These are phyloP conservation scores for Phytophthora crassamura DNA, from an alignment of 352 stramenopile genomes.

Conservation along the genomic window DNA sequence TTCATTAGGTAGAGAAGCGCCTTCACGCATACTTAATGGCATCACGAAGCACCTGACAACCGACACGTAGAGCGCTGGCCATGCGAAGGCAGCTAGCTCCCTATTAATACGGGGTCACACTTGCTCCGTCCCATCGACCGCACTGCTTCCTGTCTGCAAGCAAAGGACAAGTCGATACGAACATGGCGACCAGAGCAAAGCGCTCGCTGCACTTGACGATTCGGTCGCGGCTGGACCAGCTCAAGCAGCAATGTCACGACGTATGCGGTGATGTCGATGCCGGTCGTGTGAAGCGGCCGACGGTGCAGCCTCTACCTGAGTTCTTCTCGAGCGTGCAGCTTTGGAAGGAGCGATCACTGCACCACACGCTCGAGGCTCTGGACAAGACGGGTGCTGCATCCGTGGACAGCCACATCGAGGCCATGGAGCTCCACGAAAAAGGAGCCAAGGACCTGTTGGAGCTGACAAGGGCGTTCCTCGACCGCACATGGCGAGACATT, in stretches of 20 bases:
- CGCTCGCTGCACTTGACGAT: constrained; percentile 24
- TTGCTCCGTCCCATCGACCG: constrained; percentile 9
- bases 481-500: constrained; percentile 24
- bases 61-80: neutral
- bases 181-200: constrained; percentile 1
- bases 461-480: constrained; percentile 32
- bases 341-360: constrained; percentile 68
- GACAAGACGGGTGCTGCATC: constrained; percentile 25
- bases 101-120: constrained; percentile 30
- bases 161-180: neutral
- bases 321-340: constrained; percentile 52
- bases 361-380: constrained; percentile 58
- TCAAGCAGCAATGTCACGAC: constrained; percentile 23
- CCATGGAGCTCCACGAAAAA: constrained; percentile 66
- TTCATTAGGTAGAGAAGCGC: constrained; percentile 1
- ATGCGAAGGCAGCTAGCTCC: constrained; percentile 3
- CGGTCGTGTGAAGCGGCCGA: neutral
- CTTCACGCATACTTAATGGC: constrained; percentile 13
- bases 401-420: constrained; percentile 55
- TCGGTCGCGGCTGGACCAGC: constrained; percentile 18
- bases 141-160: neutral
- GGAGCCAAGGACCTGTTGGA: constrained; percentile 48
- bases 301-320: constrained; percentile 6
- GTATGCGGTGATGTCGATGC: constrained; percentile 6
- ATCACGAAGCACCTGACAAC: neutral